phyloP scores from a whole-genome alignment of 2,329 filamentous ascomycete species.

The Byssochlamys sp. region DNA sequence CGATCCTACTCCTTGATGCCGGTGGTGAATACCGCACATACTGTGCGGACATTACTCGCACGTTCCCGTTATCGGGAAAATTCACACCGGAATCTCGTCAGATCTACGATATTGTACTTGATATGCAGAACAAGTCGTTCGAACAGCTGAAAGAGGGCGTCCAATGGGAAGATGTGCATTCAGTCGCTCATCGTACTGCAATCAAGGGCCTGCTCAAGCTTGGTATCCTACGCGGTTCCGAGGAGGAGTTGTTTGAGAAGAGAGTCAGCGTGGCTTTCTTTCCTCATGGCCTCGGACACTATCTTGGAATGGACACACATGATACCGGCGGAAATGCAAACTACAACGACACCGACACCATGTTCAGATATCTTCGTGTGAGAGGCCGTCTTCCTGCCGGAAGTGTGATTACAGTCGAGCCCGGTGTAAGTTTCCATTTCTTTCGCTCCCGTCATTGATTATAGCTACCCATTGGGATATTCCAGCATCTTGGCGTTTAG shows the following conservation, averaged over 20 bases:
- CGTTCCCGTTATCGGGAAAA: conserved; percentile 64
- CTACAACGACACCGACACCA: conserved; percentile 65
- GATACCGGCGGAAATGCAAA: conserved; percentile 72
- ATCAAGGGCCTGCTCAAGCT: conserved; percentile 60
- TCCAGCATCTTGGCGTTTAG: too few relatives aligned
- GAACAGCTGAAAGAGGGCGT: conserved; percentile 58
- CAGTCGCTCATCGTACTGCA: conserved; percentile 62
- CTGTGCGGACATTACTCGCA: conserved; percentile 80
- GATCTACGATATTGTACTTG: conserved; percentile 67
- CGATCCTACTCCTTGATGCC: conserved; percentile 76
- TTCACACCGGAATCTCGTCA: conserved; percentile 61
- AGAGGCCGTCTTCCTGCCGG: conserved; percentile 65
- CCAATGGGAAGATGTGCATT: conserved; percentile 61
- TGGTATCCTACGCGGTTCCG: conserved; percentile 58
- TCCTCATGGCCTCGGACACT: conserved; percentile 82
- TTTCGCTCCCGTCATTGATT: too few relatives aligned
- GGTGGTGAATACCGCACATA: conserved; percentile 79
- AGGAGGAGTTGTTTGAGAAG: conserved; percentile 63
- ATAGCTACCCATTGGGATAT: too few relatives aligned
- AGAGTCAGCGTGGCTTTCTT: conserved; percentile 85
- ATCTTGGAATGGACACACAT: conserved; percentile 86
- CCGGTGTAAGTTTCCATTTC: conserved; percentile 53
- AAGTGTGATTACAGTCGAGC: conserved; percentile 87
- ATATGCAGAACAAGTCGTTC: conserved; percentile 73
- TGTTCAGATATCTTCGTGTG: conserved; percentile 81